These are phyloP conservation scores for Kwoniella shivajii DNA, from an alignment of 1,284 basidiomycete species.

Conservation along the genomic window DNA sequence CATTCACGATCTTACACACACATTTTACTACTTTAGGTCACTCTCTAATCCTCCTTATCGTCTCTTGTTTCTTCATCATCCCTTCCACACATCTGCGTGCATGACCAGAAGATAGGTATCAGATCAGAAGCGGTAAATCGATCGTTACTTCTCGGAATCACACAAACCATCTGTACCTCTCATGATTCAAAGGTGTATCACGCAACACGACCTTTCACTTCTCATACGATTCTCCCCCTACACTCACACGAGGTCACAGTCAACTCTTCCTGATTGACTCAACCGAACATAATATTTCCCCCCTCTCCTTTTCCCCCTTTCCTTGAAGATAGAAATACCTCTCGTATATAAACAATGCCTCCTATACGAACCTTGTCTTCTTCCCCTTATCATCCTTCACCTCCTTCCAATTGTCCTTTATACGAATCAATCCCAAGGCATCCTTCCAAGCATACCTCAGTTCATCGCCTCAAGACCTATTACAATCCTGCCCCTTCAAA, in stretches of 20 bases:
- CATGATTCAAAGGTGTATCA: background rate
- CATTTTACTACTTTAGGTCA: background rate
- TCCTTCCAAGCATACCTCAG: constrained; percentile 2
- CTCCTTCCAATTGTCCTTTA: background rate
- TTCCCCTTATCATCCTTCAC: constrained; percentile 3
- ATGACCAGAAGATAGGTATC: constrained; percentile 4
- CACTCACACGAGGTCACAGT: background rate
- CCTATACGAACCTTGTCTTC: constrained; percentile 2
- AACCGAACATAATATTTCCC: background rate
- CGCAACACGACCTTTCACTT: background rate
- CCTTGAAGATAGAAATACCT: background rate
- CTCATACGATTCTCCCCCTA: background rate
- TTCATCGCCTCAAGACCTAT: background rate
- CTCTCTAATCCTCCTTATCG: background rate
- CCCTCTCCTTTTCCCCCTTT: background rate
- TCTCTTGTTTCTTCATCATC: too few relatives aligned
- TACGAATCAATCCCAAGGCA: constrained; percentile 6
- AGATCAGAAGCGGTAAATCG: constrained; percentile 8
- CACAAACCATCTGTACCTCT: background rate
- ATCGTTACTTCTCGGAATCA: background rate
- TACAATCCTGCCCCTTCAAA: background rate
- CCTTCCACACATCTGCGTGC: too few relatives aligned
- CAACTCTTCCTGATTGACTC: background rate
- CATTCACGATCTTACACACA: background rate
- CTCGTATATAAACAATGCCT: background rate